Evolutionary conservation across 305 asterid species (phyloP).

Genomic region (Fraxinus velutina): DNA sequence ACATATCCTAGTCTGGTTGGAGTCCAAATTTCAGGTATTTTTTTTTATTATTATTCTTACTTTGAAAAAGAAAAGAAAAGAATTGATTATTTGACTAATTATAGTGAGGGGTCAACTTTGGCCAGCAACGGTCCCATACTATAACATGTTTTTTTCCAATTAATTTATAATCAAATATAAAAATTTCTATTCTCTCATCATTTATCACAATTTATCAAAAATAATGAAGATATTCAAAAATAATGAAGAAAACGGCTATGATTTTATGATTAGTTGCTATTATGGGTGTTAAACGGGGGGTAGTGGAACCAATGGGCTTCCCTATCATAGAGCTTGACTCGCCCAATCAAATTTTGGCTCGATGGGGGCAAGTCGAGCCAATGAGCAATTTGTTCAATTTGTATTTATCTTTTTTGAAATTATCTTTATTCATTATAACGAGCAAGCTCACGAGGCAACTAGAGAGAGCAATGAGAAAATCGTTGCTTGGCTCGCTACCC

Average conservation of each 20-base stretch:
- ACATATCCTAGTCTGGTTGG: background rate
- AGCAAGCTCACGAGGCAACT: background rate
- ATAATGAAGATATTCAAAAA: background rate
- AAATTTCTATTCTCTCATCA: background rate
- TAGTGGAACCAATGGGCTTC: background rate
- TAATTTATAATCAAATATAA: background rate
- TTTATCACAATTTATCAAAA: background rate
- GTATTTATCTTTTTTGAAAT: no score
- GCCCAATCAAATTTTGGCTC: background rate
- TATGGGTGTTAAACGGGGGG: background rate
- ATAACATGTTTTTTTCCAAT: background rate
- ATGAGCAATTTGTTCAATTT: no score
- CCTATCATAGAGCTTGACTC: background rate
- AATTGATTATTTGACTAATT: background rate
- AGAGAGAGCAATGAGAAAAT: background rate
- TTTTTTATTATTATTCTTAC: background rate
- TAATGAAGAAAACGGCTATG: background rate
- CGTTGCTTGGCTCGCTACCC: background rate
- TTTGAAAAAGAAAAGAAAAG: background rate
- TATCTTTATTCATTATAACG: background rate
- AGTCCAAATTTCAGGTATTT: background rate
- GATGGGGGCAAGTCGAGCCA: background rate
- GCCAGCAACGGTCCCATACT: background rate
- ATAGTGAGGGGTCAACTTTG: constrained; percentile 6
- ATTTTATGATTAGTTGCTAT: no score